Conservation (phyloP, 2,329 filamentous ascomycete species). For the Dendryphion nanum region DNA sequence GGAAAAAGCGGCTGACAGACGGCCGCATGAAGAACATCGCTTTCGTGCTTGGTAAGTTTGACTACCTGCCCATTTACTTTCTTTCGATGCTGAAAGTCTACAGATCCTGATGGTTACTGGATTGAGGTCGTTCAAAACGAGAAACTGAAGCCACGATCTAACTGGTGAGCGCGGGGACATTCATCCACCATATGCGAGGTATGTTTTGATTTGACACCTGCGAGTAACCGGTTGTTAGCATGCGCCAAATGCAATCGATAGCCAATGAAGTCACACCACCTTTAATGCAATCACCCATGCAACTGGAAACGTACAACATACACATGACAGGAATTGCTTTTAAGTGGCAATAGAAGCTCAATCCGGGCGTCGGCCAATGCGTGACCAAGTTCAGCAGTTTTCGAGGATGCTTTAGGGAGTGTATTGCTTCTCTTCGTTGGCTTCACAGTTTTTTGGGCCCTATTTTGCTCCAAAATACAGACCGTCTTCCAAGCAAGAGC, state of each 20-base stretch:
- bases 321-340: conserved; percentile 1
- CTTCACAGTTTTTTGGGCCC: no score
- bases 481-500: no score
- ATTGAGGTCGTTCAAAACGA: conserved; percentile 78
- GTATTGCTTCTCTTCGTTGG: no score
- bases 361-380: conserved; percentile 6
- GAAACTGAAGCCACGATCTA: conserved; percentile 50
- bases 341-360: conserved; percentile 1
- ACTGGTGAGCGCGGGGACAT: no score
- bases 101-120: conserved; percentile 78
- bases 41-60: conserved; percentile 66
- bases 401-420: no score
- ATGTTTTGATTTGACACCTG: no score
- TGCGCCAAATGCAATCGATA: no score
- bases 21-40: conserved; percentile 91
- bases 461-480: no score
- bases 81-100: background rate
- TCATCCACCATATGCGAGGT: no score
- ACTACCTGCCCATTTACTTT: background rate
- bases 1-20: conserved; percentile 95
- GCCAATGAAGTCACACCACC: background rate
- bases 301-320: background rate
- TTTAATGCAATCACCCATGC: no score
- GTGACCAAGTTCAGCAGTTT: no score
- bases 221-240: no score